These are phyloP conservation scores for Xylaria venustula DNA, from an alignment of 495 filamentous ascomycete genomes.

Conservation along the genomic window DNA sequence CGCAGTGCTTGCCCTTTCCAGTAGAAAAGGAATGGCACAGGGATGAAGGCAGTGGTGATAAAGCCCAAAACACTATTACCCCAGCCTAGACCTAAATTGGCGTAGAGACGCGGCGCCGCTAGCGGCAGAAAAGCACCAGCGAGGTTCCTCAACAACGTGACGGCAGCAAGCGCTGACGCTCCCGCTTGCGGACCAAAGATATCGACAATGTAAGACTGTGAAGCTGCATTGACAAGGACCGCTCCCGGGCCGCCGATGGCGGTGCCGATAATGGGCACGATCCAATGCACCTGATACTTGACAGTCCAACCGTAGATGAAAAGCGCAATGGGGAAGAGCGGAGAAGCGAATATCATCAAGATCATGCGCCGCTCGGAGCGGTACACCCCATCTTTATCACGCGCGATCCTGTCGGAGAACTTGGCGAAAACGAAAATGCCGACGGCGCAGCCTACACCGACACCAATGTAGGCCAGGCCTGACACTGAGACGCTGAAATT, in stretches of 20 bases:
- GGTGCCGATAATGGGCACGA: conserved; percentile 35
- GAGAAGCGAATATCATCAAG: no score
- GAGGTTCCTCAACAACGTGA: conserved; percentile 43
- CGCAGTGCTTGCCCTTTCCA: conserved; percentile 28
- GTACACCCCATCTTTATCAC: no score
- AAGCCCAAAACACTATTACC: conserved; percentile 60
- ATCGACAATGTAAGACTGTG: conserved; percentile 51
- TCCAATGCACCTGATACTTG: conserved; percentile 26
- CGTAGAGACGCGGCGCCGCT: conserved; percentile 53
- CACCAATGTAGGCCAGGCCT: no score
- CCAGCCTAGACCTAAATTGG: conserved; percentile 53
- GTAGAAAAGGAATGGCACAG: conserved; percentile 47
- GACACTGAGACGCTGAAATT: no score
- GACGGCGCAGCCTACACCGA: no score
- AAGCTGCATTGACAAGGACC: conserved; percentile 38
- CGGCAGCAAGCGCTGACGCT: conserved; percentile 46
- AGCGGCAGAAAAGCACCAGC: conserved; percentile 55
- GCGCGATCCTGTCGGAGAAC: no score
- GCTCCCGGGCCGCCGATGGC: conserved; percentile 39
- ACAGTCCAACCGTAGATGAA: no score
- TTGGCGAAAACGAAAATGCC: no score
- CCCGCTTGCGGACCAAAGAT: conserved; percentile 46
- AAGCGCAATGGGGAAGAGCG: no score
- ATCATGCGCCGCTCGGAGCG: no score
- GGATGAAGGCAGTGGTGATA: conserved; percentile 50